Percentiles rank a stretch among this genome's conserved stretches.
phyloP scores from a whole-genome alignment of 352 stramenopile species.

The Phytophthora parvispora region DNA sequence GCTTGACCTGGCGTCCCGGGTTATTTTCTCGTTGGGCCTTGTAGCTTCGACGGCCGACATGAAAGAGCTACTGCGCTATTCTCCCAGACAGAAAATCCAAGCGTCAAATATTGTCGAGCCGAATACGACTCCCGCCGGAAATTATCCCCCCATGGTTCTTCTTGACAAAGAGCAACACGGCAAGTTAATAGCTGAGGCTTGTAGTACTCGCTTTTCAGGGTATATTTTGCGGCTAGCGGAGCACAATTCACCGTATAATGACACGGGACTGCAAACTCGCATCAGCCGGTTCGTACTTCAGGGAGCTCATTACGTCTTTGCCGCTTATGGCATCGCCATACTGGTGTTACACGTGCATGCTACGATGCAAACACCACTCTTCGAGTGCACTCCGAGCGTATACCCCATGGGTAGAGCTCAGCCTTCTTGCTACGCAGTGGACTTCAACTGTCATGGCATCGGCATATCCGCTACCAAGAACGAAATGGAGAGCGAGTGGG shows the following conservation, averaged over 20 bases:
- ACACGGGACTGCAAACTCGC: too few relatives aligned
- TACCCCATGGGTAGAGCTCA: conserved; percentile 24
- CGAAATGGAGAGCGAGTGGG: conserved; percentile 11
- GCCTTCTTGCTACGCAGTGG: conserved; percentile 29
- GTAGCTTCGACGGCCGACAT: conserved; percentile 6
- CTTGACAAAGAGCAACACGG: too few relatives aligned
- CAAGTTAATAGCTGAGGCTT: too few relatives aligned
- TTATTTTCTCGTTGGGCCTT: conserved; percentile 5
- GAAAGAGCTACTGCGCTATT: conserved; percentile 24
- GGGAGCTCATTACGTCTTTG: too few relatives aligned
- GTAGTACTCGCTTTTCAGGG: too few relatives aligned
- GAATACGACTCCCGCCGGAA: too few relatives aligned
- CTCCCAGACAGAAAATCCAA: too few relatives aligned
- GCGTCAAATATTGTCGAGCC: too few relatives aligned
- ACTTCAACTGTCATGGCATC: conserved; percentile 32
- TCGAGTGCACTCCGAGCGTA: conserved; percentile 19
- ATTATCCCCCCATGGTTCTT: too few relatives aligned
- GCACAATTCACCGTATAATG: too few relatives aligned
- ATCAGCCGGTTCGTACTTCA: conserved; percentile 1
- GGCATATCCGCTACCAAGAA: conserved; percentile 1
- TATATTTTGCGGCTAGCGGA: too few relatives aligned
- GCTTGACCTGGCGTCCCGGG: conserved; percentile 13
- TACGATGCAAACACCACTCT: conserved; percentile 11
- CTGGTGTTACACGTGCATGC: conserved; percentile 34
- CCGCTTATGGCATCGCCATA: too few relatives aligned